Base-by-base conservation (phyloP, 495 filamentous ascomycete genomes). In the Articulospora tetracladia region DNA sequence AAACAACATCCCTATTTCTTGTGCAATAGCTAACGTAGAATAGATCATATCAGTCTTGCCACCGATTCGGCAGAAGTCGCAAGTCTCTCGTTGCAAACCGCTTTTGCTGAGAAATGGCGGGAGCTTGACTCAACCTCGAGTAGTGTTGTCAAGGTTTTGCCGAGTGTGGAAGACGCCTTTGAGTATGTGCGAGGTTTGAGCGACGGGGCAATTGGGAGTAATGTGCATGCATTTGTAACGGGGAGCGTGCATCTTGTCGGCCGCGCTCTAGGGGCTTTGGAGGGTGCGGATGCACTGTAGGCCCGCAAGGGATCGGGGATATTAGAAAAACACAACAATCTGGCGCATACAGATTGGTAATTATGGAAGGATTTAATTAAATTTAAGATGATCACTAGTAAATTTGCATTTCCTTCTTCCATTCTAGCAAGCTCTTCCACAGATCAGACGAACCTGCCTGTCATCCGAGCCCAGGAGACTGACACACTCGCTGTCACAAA, bases 231-330 rank as follows among this genome's bases (percentile, higher is more conserved):
- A 2, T 70, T 90, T 22, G 77, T 91, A 28, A 97, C 93, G 20
- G 93, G 93, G 6, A 96, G 92, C 69, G 78, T 97, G 59, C 91
- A 97, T 76, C 79, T 98, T 10, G 90, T 96, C 1, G 92, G 93
- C 3, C 88, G 89, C 0, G 76, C 92, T 59, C 72, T 97, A 27
- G 88, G 89, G 70, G 84, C 88, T 4, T 74, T 98, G 53, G 90
- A 92, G 68, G 65, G 59, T 11, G 59, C 55, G 11, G 59, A 55
- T 34, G 58, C 58, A 17, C 36, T 60, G 19, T 60, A 54, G 39
- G 24, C n/a, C 39, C n/a, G 15, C 30, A n/a, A n/a, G n/a, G n/a
- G n/a, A n/a, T n/a, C n/a, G n/a, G n/a, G n/a, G n/a, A n/a, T n/a
- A n/a, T 15, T 15, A 34, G 30, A 34, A 34, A 34, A 15, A 34